Percentiles rank a stretch among this genome's conserved stretches.
These are phyloP conservation scores for Geotrichum klebahnii DNA, from an alignment of 1,139 yeast species.

Conservation along the genomic window DNA sequence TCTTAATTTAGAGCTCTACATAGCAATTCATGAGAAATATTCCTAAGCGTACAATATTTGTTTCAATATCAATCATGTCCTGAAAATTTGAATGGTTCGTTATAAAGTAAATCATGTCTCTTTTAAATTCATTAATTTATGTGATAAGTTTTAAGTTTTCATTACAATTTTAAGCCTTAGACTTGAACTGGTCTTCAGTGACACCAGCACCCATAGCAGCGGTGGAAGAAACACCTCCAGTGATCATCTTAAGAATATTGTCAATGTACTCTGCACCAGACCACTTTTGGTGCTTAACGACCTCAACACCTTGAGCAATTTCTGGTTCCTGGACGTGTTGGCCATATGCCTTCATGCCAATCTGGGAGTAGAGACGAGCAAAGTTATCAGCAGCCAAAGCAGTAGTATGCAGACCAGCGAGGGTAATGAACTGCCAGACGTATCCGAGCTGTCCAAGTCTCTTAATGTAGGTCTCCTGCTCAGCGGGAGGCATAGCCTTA, in stretches of 20 bases:
- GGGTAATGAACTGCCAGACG: slow-evolving; percentile 96
- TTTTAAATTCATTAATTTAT: too few species aligned
- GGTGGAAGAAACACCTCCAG: slow-evolving; percentile 92
- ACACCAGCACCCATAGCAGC: slow-evolving; percentile 99
- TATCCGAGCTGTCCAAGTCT: slow-evolving; percentile 87
- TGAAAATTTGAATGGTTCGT: too few species aligned
- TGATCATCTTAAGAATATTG: slow-evolving; percentile 79
- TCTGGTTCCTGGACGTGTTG: slow-evolving; percentile 81
- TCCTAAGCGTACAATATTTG: too few species aligned
- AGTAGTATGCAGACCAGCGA: slow-evolving; percentile 95
- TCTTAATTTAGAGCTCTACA: too few species aligned
- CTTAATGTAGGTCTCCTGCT: slow-evolving; percentile 85
- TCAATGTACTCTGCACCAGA: slow-evolving; percentile 98
- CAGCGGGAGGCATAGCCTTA: slow-evolving; percentile 80
- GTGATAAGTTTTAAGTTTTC: too few species aligned
- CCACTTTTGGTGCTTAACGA: slow-evolving; percentile 97
- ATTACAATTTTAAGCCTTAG: slow-evolving; percentile 30
- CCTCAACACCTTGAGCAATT: slow-evolving; percentile 86
- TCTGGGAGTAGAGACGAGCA: slow-evolving; percentile 68
- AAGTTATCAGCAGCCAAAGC: slow-evolving; percentile 89
- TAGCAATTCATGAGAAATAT: too few species aligned
- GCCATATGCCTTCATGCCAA: slow-evolving; percentile 96
- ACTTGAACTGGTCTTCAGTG: slow-evolving; percentile 90
- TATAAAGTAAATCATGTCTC: too few species aligned
- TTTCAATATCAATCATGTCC: too few species aligned